These are phyloP conservation scores for Puccinia polysora DNA, from an alignment of 1,284 basidiomycete species.

Conservation along the genomic window DNA sequence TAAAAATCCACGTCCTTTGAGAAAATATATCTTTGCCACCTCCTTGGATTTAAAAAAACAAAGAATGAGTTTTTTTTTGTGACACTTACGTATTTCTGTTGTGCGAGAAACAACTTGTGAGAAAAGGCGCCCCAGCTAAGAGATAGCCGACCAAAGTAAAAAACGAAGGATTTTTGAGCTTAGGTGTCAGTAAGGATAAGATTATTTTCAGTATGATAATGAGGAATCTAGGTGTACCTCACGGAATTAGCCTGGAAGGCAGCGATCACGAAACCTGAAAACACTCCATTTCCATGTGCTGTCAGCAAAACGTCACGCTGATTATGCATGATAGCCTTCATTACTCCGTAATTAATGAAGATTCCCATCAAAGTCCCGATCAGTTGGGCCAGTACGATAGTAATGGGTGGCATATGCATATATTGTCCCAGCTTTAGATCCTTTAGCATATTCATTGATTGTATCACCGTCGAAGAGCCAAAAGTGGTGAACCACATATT, in stretches of 20 bases:
- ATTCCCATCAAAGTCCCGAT: conserved; percentile 28
- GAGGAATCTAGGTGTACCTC: conserved; percentile 3
- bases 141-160: not conserved
- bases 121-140: conserved; percentile 35
- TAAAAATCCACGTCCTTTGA: not conserved
- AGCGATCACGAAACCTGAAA: conserved; percentile 36
- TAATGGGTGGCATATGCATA: conserved; percentile 21
- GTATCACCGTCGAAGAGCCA: conserved; percentile 32
- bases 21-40: too few relatives aligned
- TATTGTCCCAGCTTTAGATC: conserved; percentile 41
- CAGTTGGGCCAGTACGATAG: conserved; percentile 28
- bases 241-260: conserved; percentile 20
- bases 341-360: conserved; percentile 39
- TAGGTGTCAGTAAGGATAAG: too few relatives aligned
- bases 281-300: conserved; percentile 37
- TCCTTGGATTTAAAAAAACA: not conserved
- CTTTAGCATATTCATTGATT: conserved; percentile 41
- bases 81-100: conserved; percentile 34
- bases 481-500: conserved; percentile 43
- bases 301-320: conserved; percentile 29
- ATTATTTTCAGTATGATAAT: not conserved
- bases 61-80: not conserved
- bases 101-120: conserved; percentile 13
- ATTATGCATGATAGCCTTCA: conserved; percentile 33
- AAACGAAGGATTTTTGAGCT: not conserved